Evolutionary conservation across 2,329 filamentous ascomycete species (phyloP), one percentile per base, ranked within the genome.

Genomic region (Pseudogymnoascus sp.): DNA sequence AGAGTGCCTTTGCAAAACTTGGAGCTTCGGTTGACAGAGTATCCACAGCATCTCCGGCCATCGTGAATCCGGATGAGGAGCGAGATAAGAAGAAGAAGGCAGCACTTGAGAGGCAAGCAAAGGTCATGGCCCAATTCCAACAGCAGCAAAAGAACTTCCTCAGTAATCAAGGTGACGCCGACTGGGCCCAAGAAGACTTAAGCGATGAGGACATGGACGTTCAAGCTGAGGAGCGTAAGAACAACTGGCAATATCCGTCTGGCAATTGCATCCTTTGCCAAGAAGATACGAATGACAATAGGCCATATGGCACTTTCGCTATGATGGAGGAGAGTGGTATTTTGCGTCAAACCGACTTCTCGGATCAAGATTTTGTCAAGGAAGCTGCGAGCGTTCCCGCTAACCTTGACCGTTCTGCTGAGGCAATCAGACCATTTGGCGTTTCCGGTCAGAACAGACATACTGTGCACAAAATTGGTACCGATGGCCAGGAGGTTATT

Each of bases 111-210:
- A 86, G 94, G 21, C 92, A 97, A 75, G 92, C 92, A 1, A 89
- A 86, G 71, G 91, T 99, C 33, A 97, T 99, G 92, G 94, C 92
- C 1, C 92, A 97, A 72, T 97, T 99, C 76, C 94, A 97, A 73
- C 89, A 96, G 72, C 93, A 99, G 72, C 95, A 97, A 73, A 93
- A 95, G 76, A 94, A 86, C 70, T 99, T 99, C 76, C 79, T 99
- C 77, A 89, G 91, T 63, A 94, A 88, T 67, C 92, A 97, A 74
- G 88, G 85, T n/a, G 82, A 87, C 44, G 84, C 96, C 65, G 90
- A 96, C 74, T 96, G 91, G 89, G 92, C 90, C 12, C 89, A 94
- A 65, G 84, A 91, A 60, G 85, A 89, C 40, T 82, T 86, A 25
- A 88, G 94, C 56, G 83, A 90, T 28, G 87, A 89, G 62, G 85